Evolutionary conservation across 352 stramenopile species (phyloP).

Genomic region (Phytophthora nicotianae): DNA sequence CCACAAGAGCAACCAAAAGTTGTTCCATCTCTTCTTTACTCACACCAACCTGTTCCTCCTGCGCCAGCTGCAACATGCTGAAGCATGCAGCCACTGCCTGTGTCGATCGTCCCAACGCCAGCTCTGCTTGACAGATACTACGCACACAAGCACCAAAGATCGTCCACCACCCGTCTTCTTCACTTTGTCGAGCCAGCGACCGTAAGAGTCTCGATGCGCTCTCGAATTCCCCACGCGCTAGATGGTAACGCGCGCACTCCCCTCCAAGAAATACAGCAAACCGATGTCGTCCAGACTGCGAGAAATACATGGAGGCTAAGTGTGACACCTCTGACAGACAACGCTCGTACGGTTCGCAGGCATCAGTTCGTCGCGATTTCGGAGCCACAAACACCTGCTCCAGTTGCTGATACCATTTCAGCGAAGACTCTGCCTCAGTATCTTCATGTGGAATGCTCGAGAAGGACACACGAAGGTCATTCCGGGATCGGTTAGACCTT

Average conservation of each 20-base stretch:
- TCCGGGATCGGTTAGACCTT: slow-evolving; percentile 14
- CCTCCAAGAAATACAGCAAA: slow-evolving; percentile 80
- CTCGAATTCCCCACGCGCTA: slow-evolving; percentile 59
- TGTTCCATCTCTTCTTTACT: slow-evolving; percentile 54
- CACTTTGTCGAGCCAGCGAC: slow-evolving; percentile 67
- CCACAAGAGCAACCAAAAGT: slow-evolving; percentile 53
- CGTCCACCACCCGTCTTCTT: slow-evolving; percentile 80
- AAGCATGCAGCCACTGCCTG: slow-evolving; percentile 67
- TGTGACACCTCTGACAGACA: slow-evolving; percentile 78
- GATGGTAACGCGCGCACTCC: slow-evolving; percentile 72
- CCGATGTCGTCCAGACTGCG: slow-evolving; percentile 65
- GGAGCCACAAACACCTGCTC: slow-evolving; percentile 45
- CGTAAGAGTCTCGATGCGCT: slow-evolving; percentile 69
- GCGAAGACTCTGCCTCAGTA: not conserved
- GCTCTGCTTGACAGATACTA: slow-evolving; percentile 60
- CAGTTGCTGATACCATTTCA: slow-evolving; percentile 65
- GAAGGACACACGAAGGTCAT: slow-evolving; percentile 11
- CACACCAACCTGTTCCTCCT: slow-evolving; percentile 53
- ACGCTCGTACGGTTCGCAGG: slow-evolving; percentile 48
- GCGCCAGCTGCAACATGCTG: slow-evolving; percentile 60
- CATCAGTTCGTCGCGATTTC: slow-evolving; percentile 12
- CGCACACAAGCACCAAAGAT: slow-evolving; percentile 61
- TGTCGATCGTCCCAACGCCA: slow-evolving; percentile 55
- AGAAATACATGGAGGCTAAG: slow-evolving; percentile 79
- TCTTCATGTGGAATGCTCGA: not conserved